Base-by-base conservation (phyloP, 805 yeast genomes). In the Candida hungchunana region DNA sequence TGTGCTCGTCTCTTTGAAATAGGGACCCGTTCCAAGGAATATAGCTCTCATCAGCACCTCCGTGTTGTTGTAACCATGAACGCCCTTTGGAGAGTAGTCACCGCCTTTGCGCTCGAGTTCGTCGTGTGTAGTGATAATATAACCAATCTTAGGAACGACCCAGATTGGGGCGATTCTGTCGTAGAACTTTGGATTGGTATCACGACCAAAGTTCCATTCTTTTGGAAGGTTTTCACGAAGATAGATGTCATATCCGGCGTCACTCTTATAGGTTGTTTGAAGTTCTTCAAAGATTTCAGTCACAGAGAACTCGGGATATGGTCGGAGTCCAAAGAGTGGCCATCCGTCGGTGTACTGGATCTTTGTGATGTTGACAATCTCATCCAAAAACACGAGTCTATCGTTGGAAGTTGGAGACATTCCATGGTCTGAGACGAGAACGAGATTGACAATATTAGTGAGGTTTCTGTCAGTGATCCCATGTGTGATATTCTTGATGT, bases 391-490 rank as follows among this genome's bases (percentile, higher is more conserved):
- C 2, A 88, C 61, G 9, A 85, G 56, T 41, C 95, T 63, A 10
- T 78, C 74, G 44, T 78, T 73, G 1, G 85, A 71, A 2, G 95
- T 82, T 6, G 95, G 90, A 0, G 94, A 81, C 95, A 87, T 88
- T 9, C 96, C 96, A 56, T 88, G 96, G 57, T 89, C 96, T 29
- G 95, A 84, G 4, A 89, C 82, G 28, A 89, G 63, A 0, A 90
- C 60, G 15, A 89, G 60, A 55, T 90, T 89, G 14, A 82, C 83
- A 27, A 86, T 68, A 16, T 77, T 67, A 0, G 71, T 60, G 40
- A 87, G 60, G 46, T 82, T 78, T 37, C 95, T 65, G 14, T 55
- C 51, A 1, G 52, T 40, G 15, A 89, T 47, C 7, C 73, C 80
- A 18, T 59, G 43, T 12, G 68, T 62, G 26, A 86, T 39, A 5